Conservation (phyloP, 768 basidiomycete species). For the Dacryopinax primogenitus region DNA sequence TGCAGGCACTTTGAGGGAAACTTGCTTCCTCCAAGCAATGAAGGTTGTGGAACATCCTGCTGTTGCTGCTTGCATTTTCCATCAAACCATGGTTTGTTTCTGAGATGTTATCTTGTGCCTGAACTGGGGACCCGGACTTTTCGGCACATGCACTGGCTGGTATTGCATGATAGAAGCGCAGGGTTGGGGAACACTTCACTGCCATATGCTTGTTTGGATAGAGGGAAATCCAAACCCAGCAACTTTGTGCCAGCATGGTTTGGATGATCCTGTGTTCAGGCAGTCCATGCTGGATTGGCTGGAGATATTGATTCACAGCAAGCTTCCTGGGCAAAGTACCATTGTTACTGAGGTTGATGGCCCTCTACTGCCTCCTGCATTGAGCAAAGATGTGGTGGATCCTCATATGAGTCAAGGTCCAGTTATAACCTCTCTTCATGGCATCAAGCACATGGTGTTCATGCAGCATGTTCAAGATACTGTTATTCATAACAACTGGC, state of each 20-base stretch:
- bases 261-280: slow-evolving; percentile 19
- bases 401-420: neutral
- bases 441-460: neutral
- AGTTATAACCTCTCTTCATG: neutral
- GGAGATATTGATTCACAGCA: slow-evolving; percentile 23
- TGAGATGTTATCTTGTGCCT: slow-evolving; percentile 23
- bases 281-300: slow-evolving; percentile 20
- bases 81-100: slow-evolving; percentile 31
- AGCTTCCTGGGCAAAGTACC: neutral
- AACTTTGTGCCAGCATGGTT: slow-evolving; percentile 20
- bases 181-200: slow-evolving; percentile 31
- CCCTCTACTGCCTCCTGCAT: neutral
- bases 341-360: neutral
- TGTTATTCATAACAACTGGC: neutral
- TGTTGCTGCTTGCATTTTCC: slow-evolving; percentile 33
- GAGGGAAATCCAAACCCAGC: slow-evolving; percentile 27
- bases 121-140: slow-evolving; percentile 23
- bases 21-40: slow-evolving; percentile 22
- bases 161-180: slow-evolving; percentile 35
- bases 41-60: slow-evolving; percentile 32
- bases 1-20: slow-evolving; percentile 8
- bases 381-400: neutral
- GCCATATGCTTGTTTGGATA: slow-evolving; percentile 35
- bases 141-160: slow-evolving; percentile 28
- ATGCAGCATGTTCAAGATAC: neutral